These are phyloP conservation scores for Phytophthora vignae DNA, from an alignment of 352 stramenopile species.

Conservation along the genomic window DNA sequence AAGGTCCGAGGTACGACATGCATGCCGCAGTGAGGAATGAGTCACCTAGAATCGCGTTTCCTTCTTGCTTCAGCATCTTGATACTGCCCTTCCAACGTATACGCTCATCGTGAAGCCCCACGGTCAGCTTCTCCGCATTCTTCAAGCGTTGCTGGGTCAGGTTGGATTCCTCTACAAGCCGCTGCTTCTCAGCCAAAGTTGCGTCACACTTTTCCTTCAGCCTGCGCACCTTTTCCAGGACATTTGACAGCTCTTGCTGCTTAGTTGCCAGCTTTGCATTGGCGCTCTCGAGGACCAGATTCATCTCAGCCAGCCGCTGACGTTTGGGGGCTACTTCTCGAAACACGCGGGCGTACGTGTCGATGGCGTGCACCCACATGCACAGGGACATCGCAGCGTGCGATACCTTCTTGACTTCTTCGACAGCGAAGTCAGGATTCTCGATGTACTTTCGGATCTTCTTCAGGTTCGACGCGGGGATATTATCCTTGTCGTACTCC, in stretches of 20 bases:
- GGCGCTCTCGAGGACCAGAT: constrained; percentile 70
- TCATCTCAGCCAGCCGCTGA: constrained; percentile 76
- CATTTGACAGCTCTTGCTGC: constrained; percentile 68
- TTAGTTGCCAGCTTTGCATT: constrained; percentile 78
- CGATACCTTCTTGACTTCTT: constrained; percentile 88
- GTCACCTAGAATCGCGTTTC: constrained; percentile 60
- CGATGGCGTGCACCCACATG: constrained; percentile 89
- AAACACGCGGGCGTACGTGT: constrained; percentile 79
- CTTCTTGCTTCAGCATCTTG: constrained; percentile 57
- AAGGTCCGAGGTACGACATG: constrained; percentile 73
- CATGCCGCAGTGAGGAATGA: constrained; percentile 69
- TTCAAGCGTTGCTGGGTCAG: constrained; percentile 64
- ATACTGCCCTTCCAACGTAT: constrained; percentile 76
- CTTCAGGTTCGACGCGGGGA: constrained; percentile 67
- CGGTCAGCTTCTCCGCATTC: constrained; percentile 68
- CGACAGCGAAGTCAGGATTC: constrained; percentile 81
- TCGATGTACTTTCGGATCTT: constrained; percentile 86
- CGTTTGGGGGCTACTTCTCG: constrained; percentile 85
- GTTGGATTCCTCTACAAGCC: constrained; percentile 69
- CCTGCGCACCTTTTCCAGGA: constrained; percentile 55
- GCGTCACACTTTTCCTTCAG: constrained; percentile 74
- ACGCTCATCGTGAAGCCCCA: constrained; percentile 74
- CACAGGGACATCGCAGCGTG: constrained; percentile 84
- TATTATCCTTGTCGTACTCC: constrained; percentile 89
- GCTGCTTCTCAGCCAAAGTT: constrained; percentile 71